Evolutionary conservation across 2,329 filamentous ascomycete genomes (phyloP).

Genomic region (Lasiodiplodia theobromae): DNA sequence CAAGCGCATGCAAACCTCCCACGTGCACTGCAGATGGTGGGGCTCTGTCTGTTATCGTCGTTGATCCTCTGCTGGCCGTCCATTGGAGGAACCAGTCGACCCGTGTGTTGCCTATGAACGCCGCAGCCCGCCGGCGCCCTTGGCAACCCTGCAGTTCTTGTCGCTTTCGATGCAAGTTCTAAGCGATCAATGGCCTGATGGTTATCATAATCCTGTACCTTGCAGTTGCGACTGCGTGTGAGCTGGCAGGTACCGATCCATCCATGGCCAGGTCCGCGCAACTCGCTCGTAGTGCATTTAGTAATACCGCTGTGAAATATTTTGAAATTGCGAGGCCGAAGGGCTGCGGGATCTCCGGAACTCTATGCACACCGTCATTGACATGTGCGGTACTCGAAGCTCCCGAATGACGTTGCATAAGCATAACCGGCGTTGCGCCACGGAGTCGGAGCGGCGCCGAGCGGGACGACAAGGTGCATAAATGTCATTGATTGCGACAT

Average conservation of each 20-base stretch:
- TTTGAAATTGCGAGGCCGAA: not conserved
- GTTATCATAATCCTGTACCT: not conserved
- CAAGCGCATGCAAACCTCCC: not conserved
- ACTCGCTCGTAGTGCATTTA: too few species aligned
- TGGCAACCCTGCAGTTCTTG: conserved; percentile 9
- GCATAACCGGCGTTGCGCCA: not conserved
- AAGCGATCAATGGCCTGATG: not conserved
- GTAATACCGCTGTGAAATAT: too few species aligned
- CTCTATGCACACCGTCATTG: not conserved
- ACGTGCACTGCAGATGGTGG: not conserved
- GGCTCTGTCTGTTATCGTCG: not conserved
- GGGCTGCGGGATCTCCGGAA: too few species aligned
- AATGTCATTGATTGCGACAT: not conserved
- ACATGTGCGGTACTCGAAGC: not conserved
- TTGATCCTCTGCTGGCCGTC: not conserved
- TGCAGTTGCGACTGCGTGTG: not conserved
- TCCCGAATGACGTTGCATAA: not conserved
- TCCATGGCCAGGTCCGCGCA: not conserved
- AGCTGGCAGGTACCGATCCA: not conserved
- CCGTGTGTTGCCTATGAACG: not conserved
- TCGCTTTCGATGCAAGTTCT: not conserved
- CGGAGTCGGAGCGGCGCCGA: not conserved
- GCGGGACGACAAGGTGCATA: not conserved
- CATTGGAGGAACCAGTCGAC: conserved; percentile 10
- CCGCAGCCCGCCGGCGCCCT: not conserved